Conservation (phyloP, 768 basidiomycete genomes). For the Lentinus tigrinus region DNA sequence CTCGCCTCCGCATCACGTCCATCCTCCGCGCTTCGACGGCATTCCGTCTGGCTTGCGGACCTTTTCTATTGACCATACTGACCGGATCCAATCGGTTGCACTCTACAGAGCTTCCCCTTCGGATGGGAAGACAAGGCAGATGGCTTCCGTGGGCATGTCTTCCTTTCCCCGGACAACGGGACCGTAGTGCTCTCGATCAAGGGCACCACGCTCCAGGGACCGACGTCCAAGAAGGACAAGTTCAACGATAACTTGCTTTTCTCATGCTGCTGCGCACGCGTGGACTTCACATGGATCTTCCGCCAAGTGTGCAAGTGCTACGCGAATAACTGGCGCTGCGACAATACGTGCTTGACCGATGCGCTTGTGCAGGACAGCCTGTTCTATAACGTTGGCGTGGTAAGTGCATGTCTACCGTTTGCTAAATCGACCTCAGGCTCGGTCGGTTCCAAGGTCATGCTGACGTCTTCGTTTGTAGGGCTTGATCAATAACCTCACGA, state of each 20-base stretch:
- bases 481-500: conserved; percentile 56
- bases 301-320: conserved; percentile 89
- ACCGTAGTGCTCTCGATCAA: conserved; percentile 90
- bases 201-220: conserved; percentile 80
- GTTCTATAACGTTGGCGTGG: conserved; percentile 90
- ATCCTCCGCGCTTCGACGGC: too few species aligned
- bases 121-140: conserved; percentile 68
- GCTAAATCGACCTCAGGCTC: not conserved
- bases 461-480: conserved; percentile 32
- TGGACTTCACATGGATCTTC: conserved; percentile 85
- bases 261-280: conserved; percentile 92
- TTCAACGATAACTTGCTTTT: conserved; percentile 89
- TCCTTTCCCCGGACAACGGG: conserved; percentile 72
- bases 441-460: not conserved
- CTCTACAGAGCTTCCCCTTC: conserved; percentile 70
- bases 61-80: too few species aligned
- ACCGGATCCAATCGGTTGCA: not conserved
- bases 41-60: too few species aligned
- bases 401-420: conserved; percentile 40
- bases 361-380: conserved; percentile 85
- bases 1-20: too few species aligned
- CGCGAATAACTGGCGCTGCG: conserved; percentile 67
- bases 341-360: conserved; percentile 75
- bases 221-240: conserved; percentile 89
- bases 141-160: conserved; percentile 91